Base-by-base conservation (phyloP, 192 early-diverging fungal species). In the Coemansia sp. region DNA sequence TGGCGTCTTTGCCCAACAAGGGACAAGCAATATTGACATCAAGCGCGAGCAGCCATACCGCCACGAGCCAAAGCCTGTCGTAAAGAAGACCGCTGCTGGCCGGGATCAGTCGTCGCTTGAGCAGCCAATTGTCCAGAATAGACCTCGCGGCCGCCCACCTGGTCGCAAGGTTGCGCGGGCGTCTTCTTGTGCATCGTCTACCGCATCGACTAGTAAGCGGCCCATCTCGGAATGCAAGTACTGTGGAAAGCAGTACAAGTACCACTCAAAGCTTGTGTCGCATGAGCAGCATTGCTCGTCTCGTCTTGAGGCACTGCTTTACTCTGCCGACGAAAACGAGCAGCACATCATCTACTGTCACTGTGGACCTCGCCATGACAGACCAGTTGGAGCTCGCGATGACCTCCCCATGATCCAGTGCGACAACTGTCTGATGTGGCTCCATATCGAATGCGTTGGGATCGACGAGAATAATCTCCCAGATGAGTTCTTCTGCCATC, bases 381-480 rank as follows among this genome's bases (percentile, higher is more conserved):
- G 65, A 32, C 74, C 76, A 9, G 65, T 69, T 18, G 80, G 69
- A 12, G 71, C 56, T 18, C 74, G 75, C 70, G 86, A 85, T 17
- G 74, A 85, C 15, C 60, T 66, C 52, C 85, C 86, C 8, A 91
- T 92, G 89, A 86, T 92, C 12, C 91, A 92, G 75, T 92, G 91
- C 68, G 90, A 91, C 74, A 78, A 86, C 55, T 92, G 91, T 57
- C 70, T 85, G 43, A 66, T 80, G 28, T 92, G 91, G 91, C 85
- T 92, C 45, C 91, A 92, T 78, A 76, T 90, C 22, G 86, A 86
- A 18, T 92, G 91, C 64, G 77, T 92, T 38, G 86, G 78, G 9
- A 76, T 91, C 17, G 75, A 85, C 33, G 84, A 87, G 55, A 73
- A 89, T 32, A 79, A 76, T 9, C 70, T 92, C 1, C 86, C 86